phyloP scores from a whole-genome alignment of 2,329 filamentous ascomycete species.

The Apiospora kogelbergensis region DNA sequence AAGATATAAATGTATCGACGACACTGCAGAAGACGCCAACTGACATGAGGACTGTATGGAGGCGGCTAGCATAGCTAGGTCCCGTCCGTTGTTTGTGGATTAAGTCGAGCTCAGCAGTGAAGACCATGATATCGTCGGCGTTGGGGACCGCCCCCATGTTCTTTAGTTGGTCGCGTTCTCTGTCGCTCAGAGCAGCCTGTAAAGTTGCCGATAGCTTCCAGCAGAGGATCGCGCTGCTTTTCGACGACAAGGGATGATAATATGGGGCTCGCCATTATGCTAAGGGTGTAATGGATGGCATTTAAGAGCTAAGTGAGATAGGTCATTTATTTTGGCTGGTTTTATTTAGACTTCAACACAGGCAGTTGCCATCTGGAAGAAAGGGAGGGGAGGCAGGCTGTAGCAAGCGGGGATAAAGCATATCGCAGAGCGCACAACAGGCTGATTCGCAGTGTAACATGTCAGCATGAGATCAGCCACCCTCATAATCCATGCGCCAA shows the following conservation, averaged over 20 bases:
- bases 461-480: too few species aligned
- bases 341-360: too few species aligned
- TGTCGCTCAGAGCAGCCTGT: background rate
- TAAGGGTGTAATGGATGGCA: too few species aligned
- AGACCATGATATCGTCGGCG: slow-evolving; percentile 30
- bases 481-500: too few species aligned
- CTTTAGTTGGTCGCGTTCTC: background rate
- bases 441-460: too few species aligned
- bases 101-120: slow-evolving; percentile 34
- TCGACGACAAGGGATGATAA: background rate
- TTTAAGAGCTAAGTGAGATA: too few species aligned
- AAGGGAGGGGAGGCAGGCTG: too few species aligned
- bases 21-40: slow-evolving; percentile 37
- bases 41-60: slow-evolving; percentile 33
- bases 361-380: too few species aligned
- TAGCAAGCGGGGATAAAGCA: too few species aligned
- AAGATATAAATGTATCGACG: slow-evolving; percentile 37
- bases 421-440: too few species aligned
- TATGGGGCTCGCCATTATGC: background rate
- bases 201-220: background rate
- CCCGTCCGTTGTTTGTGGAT: slow-evolving; percentile 23
- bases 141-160: slow-evolving; percentile 21
- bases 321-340: too few species aligned
- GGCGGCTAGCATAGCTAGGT: slow-evolving; percentile 25
- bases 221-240: background rate